Evolutionary conservation across 768 basidiomycete species (phyloP).

Genomic region (Clathrus columnatus): DNA sequence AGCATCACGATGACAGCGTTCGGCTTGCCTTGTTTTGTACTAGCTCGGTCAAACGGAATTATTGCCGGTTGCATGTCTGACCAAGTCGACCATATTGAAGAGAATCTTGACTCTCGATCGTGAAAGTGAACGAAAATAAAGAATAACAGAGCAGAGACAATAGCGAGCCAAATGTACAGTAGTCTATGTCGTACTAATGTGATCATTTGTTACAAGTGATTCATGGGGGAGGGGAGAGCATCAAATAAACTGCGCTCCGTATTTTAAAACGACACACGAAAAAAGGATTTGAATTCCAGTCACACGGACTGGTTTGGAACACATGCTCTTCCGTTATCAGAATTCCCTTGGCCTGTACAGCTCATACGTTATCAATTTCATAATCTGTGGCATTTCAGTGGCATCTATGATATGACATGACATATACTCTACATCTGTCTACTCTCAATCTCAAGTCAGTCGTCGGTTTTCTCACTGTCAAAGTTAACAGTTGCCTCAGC

Average conservation of each 20-base stretch:
- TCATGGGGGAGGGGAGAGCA: no score
- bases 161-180: neutral
- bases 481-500: neutral
- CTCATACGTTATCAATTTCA: neutral
- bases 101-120: neutral
- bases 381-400: no score
- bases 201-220: no score
- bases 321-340: neutral
- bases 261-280: no score
- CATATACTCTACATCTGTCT: no score
- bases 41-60: neutral
- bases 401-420: neutral
- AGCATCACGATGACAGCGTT: conserved; percentile 9
- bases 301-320: neutral
- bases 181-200: no score
- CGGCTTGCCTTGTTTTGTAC: neutral
- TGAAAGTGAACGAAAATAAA: neutral
- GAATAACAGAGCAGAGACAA: neutral
- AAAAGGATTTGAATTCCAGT: neutral
- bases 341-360: neutral
- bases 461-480: neutral
- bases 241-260: no score
- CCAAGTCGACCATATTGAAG: neutral
- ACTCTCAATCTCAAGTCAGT: no score
- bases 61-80: neutral